Conservation (phyloP, 2,329 filamentous ascomycete species). For the Plectosphaerella plurivora region DNA sequence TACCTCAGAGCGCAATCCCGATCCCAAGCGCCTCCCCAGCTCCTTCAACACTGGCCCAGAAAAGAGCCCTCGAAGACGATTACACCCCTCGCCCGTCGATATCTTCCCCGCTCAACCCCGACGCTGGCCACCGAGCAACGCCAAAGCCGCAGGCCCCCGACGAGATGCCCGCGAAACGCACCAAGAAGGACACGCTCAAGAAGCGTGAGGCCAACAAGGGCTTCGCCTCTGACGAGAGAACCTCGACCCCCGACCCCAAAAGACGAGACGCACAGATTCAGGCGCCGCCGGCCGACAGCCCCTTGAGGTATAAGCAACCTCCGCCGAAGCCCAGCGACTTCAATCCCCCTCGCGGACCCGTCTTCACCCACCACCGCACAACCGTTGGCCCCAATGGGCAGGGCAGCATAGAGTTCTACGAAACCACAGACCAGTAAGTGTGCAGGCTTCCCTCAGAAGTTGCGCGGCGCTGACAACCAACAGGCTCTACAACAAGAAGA, state of each 20-base stretch:
- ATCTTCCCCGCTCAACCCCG: constrained; percentile 69
- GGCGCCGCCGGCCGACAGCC: constrained; percentile 38
- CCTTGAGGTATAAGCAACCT: constrained; percentile 59
- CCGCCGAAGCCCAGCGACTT: constrained; percentile 60
- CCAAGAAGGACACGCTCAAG: constrained; percentile 64
- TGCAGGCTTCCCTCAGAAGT: background rate
- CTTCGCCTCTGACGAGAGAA: constrained; percentile 40
- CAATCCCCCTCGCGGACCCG: constrained; percentile 51
- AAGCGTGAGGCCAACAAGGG: constrained; percentile 61
- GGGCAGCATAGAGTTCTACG: constrained; percentile 52
- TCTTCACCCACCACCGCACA: constrained; percentile 53
- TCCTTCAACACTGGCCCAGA: constrained; percentile 55
- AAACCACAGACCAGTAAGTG: constrained; percentile 61
- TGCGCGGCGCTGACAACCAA: background rate
- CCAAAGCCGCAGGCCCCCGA: constrained; percentile 12
- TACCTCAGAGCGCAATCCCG: background rate
- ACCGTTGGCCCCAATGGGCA: constrained; percentile 41
- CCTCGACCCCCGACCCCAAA: constrained; percentile 55
- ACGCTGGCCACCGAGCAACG: constrained; percentile 17
- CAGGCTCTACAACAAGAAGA: constrained; percentile 61
- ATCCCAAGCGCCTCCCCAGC: constrained; percentile 24
- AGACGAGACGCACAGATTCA: constrained; percentile 16
- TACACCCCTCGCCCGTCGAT: constrained; percentile 57
- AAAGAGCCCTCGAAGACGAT: constrained; percentile 63
- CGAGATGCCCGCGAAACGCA: constrained; percentile 32